These are phyloP conservation scores for Helicostylum pulchrum DNA, from an alignment of 192 early-diverging fungal genomes.

Conservation along the genomic window DNA sequence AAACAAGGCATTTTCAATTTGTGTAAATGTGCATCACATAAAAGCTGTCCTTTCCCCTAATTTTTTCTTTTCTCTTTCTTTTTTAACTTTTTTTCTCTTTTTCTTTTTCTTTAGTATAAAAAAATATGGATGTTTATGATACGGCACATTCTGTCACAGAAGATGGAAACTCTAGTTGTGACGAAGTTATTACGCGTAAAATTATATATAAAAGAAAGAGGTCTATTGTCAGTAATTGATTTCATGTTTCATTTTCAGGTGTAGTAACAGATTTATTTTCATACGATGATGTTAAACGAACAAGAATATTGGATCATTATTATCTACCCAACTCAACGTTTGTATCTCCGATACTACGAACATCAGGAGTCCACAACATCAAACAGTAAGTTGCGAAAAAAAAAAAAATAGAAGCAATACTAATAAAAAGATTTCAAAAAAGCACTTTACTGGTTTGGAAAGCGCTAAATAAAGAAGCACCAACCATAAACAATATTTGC, in stretches of 20 bases:
- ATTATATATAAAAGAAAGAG: background rate
- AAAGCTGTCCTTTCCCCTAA: too few species aligned
- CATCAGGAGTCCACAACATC: slow-evolving; percentile 48
- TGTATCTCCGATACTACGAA: slow-evolving; percentile 45
- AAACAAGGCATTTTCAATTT: too few species aligned
- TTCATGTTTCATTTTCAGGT: slow-evolving; percentile 12
- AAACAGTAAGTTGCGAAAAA: slow-evolving; percentile 35
- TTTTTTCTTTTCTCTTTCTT: background rate
- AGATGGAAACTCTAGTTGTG: background rate
- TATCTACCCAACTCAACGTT: slow-evolving; percentile 48
- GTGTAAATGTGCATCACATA: too few species aligned
- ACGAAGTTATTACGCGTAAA: background rate
- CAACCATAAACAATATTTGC: slow-evolving; percentile 27
- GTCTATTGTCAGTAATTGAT: background rate
- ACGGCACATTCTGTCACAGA: background rate
- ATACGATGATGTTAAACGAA: slow-evolving; percentile 47
- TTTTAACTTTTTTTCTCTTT: background rate
- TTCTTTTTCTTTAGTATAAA: too few species aligned
- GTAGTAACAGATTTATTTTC: slow-evolving; percentile 42
- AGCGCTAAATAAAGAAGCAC: slow-evolving; percentile 25
- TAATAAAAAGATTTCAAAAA: background rate
- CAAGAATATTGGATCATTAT: slow-evolving; percentile 43
- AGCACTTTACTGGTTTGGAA: slow-evolving; percentile 35
- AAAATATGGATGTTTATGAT: background rate
- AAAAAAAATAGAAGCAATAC: background rate